Conservation (phyloP, 2,329 filamentous ascomycete genomes). For the Escovopsis sp. region DNA sequence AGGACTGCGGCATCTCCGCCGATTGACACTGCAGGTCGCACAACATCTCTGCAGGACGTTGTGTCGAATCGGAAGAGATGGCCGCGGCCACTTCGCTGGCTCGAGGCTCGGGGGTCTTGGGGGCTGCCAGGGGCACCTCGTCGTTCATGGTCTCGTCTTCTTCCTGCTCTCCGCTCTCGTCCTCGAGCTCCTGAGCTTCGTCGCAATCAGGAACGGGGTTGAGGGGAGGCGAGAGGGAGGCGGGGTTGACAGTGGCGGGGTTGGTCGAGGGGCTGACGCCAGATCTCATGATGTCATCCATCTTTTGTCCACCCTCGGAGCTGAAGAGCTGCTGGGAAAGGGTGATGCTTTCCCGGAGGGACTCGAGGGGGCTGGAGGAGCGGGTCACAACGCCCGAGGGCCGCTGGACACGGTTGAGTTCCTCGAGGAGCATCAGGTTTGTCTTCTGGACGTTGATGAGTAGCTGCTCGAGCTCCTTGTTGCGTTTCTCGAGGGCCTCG, state of each 20-base stretch:
- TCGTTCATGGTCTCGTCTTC: neutral
- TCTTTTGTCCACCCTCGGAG: constrained; percentile 26
- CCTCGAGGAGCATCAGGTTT: constrained; percentile 33
- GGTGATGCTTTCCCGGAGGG: constrained; percentile 33
- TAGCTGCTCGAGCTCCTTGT: constrained; percentile 52
- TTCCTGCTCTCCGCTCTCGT: neutral
- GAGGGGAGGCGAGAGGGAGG: constrained; percentile 44
- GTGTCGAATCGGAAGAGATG: constrained; percentile 78
- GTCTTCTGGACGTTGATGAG: constrained; percentile 44
- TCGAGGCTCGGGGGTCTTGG: constrained; percentile 9
- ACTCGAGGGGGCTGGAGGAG: constrained; percentile 27
- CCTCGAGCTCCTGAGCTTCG: constrained; percentile 14
- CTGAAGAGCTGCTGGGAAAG: constrained; percentile 45
- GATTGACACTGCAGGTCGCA: constrained; percentile 99
- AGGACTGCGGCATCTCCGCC: constrained; percentile 43
- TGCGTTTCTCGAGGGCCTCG: constrained; percentile 67
- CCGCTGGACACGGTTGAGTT: constrained; percentile 34
- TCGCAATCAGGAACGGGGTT: constrained; percentile 33
- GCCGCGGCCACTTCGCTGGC: constrained; percentile 14
- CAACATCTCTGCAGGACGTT: constrained; percentile 99
- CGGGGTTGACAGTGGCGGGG: constrained; percentile 43
- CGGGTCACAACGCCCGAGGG: constrained; percentile 26
- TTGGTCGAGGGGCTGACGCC: constrained; percentile 5
- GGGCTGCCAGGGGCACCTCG: neutral
- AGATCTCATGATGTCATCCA: constrained; percentile 29